Conservation (phyloP, 257 asterid genomes). For the Lycium ferocissimum region DNA sequence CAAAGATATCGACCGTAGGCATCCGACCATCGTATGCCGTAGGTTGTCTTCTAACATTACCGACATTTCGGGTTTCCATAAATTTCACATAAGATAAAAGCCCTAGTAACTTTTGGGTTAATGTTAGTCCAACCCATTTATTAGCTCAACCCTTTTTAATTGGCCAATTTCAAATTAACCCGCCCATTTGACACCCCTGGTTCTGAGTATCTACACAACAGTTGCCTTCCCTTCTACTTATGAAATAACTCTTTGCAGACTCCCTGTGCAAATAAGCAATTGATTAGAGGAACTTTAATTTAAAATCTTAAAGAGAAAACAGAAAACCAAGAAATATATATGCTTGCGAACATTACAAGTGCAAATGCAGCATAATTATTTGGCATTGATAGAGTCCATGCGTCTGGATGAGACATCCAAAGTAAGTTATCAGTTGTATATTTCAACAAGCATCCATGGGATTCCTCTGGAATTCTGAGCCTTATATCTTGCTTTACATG, state of each 20-base stretch:
- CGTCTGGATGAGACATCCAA: slow-evolving; percentile 23
- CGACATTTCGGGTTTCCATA: no score
- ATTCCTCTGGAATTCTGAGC: not conserved
- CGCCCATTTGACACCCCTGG: no score
- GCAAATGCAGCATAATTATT: slow-evolving; percentile 5
- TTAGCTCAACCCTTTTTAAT: no score
- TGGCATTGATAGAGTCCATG: not conserved
- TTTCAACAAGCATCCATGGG: not conserved
- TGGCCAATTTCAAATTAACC: no score
- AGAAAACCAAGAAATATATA: not conserved
- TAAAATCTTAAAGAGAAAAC: not conserved
- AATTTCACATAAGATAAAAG: no score
- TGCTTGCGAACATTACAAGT: not conserved
- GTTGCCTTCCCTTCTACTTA: not conserved
- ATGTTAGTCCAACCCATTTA: no score
- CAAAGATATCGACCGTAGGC: no score
- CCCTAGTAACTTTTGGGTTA: no score
- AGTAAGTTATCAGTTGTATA: slow-evolving; percentile 10
- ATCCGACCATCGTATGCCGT: no score
- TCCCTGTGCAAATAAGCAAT: not conserved
- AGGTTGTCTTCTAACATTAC: no score
- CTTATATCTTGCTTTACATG: not conserved
- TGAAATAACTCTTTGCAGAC: not conserved
- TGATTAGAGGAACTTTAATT: no score
- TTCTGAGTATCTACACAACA: not conserved